These are phyloP conservation scores for Aureobasidium leucospermi DNA, from an alignment of 2,329 filamentous ascomycete genomes.

Conservation along the genomic window DNA sequence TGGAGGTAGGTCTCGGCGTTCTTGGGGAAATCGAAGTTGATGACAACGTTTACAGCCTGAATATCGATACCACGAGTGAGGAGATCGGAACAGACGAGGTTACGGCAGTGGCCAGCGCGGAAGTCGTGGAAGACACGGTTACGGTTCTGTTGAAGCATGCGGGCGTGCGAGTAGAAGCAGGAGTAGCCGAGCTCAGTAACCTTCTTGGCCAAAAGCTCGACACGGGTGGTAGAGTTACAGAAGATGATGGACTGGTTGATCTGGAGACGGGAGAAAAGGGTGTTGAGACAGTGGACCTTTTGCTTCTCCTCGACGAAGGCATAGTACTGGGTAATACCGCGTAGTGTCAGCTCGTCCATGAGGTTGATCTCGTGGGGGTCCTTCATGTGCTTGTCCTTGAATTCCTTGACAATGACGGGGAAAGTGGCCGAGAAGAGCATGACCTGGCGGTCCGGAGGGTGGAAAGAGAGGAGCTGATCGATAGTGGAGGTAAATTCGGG, in stretches of 20 bases:
- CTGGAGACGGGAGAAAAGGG: conserved; percentile 95
- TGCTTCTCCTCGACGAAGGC: conserved; percentile 99
- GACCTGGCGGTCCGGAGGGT: conserved; percentile 94
- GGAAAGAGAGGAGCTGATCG: conserved; percentile 89
- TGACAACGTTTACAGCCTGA: conserved; percentile 97
- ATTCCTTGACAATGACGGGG: conserved; percentile 91
- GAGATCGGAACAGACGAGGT: conserved; percentile 94
- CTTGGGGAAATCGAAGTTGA: conserved; percentile 99
- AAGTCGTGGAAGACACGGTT: conserved; percentile 99
- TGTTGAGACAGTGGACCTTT: conserved; percentile 98
- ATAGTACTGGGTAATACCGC: conserved; percentile 98
- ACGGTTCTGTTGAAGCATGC: conserved; percentile 93
- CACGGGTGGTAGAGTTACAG: conserved; percentile 98
- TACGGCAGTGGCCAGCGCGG: conserved; percentile 93
- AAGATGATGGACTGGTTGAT: conserved; percentile 99
- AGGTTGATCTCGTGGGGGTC: conserved; percentile 98
- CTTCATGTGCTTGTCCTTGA: conserved; percentile 96
- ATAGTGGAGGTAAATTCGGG: conserved; percentile 96
- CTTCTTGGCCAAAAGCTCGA: conserved; percentile 96
- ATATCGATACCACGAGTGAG: conserved; percentile 99
- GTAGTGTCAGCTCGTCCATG: conserved; percentile 97
- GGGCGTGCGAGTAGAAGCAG: conserved; percentile 98
- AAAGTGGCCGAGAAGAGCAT: conserved; percentile 99
- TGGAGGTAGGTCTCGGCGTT: conserved; percentile 98
- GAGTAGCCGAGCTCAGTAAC: conserved; percentile 99